Evolutionary conservation across 306 rosid species (phyloP).

Genomic region (Vachellia collinsii): DNA sequence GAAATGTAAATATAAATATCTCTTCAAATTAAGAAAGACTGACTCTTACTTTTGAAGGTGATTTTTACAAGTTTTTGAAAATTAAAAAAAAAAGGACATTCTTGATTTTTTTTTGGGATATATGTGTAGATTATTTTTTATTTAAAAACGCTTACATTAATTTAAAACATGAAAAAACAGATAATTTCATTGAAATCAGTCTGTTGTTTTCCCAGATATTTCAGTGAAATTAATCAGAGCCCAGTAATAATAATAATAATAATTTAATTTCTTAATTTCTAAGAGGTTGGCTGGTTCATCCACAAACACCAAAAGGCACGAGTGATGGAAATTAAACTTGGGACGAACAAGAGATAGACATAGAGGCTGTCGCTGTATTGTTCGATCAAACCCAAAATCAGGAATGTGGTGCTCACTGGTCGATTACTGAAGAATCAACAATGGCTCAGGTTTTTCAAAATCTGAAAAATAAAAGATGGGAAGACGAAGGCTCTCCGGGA

Average conservation of each 20-base stretch:
- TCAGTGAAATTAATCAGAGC: neutral
- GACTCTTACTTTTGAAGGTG: neutral
- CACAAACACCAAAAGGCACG: neutral
- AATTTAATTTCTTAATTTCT: no score
- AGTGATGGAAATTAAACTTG: neutral
- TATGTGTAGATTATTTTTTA: neutral
- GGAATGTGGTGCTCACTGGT: conserved; percentile 32
- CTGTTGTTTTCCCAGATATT: neutral
- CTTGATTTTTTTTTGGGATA: neutral
- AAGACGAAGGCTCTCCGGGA: conserved; percentile 17
- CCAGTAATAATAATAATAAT: neutral
- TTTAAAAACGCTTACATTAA: neutral
- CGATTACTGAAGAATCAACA: no score
- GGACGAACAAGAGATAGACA: neutral
- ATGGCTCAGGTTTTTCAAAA: neutral
- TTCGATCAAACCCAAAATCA: conserved; percentile 16
- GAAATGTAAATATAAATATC: no score
- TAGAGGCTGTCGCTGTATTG: neutral
- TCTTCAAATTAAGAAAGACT: neutral
- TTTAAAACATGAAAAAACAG: neutral
- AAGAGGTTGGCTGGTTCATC: neutral
- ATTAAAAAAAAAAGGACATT: no score
- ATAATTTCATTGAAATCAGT: neutral
- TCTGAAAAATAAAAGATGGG: neutral
- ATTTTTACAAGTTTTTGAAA: no score